Conservation (phyloP, 208 protist species). For the Trypanosoma brucei region DNA sequence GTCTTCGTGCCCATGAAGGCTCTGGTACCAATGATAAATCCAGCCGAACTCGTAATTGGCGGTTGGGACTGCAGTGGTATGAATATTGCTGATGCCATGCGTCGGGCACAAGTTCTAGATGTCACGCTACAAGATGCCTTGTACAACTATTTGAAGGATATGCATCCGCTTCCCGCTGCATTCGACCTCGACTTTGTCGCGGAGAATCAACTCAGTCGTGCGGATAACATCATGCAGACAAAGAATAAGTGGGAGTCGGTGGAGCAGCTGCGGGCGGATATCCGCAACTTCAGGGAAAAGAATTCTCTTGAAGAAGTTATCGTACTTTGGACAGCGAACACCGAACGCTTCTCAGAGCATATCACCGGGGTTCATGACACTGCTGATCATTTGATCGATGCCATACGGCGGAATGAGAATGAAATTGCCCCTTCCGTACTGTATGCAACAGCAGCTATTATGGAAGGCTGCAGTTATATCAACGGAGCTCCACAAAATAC, state of each 20-base stretch:
- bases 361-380: slow-evolving; percentile 94
- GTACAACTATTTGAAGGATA: slow-evolving; percentile 82
- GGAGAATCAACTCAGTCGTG: slow-evolving; percentile 95
- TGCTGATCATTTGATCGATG: slow-evolving; percentile 90
- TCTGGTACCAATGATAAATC: slow-evolving; percentile 96
- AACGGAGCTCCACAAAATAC: slow-evolving; percentile 99
- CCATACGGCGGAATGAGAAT: slow-evolving; percentile 80
- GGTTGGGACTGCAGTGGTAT: slow-evolving; percentile 97
- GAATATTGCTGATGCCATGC: slow-evolving; percentile 94
- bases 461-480: slow-evolving; percentile 96
- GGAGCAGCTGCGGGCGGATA: slow-evolving; percentile 93
- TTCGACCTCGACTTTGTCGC: slow-evolving; percentile 98
- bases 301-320: slow-evolving; percentile 96
- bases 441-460: slow-evolving; percentile 96
- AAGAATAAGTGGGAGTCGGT: slow-evolving; percentile 91
- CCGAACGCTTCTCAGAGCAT: slow-evolving; percentile 95
- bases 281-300: slow-evolving; percentile 82
- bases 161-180: slow-evolving; percentile 93
- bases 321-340: slow-evolving; percentile 99
- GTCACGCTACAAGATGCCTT: slow-evolving; percentile 88
- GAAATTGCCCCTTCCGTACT: slow-evolving; percentile 96
- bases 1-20: slow-evolving; percentile 91
- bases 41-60: slow-evolving; percentile 95
- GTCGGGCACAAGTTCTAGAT: slow-evolving; percentile 94
- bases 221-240: slow-evolving; percentile 94